Evolutionary conservation across 73 alveolate genomes (phyloP).

Genomic region (Tetrahymena elliotti): DNA sequence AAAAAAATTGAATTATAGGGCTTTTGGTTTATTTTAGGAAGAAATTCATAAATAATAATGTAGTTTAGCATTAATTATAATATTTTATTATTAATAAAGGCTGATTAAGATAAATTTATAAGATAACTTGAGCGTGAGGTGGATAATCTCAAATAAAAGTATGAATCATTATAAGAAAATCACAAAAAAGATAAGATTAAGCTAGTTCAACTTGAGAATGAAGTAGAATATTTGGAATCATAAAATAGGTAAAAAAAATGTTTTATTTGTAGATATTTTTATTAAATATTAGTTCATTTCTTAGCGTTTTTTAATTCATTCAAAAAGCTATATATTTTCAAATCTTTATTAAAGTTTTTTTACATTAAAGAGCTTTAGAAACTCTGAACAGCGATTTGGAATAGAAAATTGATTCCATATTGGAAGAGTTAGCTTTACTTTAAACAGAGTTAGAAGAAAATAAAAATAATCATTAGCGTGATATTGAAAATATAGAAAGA

Average conservation of each 20-base stretch:
- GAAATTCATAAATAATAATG: too few relatives aligned
- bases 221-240: background rate
- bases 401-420: background rate
- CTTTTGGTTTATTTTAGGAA: background rate
- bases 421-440: background rate
- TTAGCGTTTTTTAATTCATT: background rate
- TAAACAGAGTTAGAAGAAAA: background rate
- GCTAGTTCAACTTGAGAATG: background rate
- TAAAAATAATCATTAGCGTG: background rate
- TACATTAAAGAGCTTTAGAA: background rate
- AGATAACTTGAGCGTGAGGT: background rate
- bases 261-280: background rate
- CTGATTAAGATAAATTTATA: background rate
- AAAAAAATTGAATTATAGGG: background rate
- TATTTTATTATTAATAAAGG: background rate
- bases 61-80: background rate
- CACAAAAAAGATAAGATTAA: background rate
- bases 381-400: background rate
- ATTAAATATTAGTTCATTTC: background rate
- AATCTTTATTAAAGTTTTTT: background rate
- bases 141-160: background rate
- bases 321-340: background rate
- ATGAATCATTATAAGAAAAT: background rate
- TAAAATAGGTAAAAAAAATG: background rate
- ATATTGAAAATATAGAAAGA: background rate